A percentile compares a stretch with the other conserved stretches of the same genome.
phyloP scores from a whole-genome alignment of 2,329 filamentous ascomycete genomes.

The Fusarium equiseti region DNA sequence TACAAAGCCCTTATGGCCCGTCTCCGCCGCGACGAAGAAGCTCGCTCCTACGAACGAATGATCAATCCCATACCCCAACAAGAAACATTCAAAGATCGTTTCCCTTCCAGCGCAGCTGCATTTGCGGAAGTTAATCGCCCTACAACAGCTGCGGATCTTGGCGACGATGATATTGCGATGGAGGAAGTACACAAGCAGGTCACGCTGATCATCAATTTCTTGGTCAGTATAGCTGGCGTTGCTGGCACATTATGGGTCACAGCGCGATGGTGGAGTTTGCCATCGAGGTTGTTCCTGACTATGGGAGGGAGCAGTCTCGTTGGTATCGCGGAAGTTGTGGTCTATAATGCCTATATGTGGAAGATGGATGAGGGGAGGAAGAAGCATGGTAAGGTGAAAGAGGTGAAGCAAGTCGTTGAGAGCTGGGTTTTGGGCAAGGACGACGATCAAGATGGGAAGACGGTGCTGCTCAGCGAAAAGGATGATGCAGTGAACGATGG shows the following conservation, averaged over 20 bases:
- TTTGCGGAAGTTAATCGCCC: conserved; percentile 68
- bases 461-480: conserved; percentile 44
- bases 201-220: conserved; percentile 87
- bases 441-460: conserved; percentile 46
- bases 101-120: conserved; percentile 65
- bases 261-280: conserved; percentile 80
- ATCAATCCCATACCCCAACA: conserved; percentile 67
- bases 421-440: conserved; percentile 74
- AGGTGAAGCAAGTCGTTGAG: conserved; percentile 76
- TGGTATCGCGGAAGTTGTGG: conserved; percentile 79
- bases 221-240: conserved; percentile 86
- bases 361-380: conserved; percentile 76
- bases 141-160: conserved; percentile 59
- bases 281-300: conserved; percentile 76
- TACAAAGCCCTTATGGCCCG: conserved; percentile 90
- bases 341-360: conserved; percentile 81
- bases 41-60: conserved; percentile 85
- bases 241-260: conserved; percentile 83
- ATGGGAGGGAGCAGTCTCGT: conserved; percentile 77
- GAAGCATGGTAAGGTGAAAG: conserved; percentile 69
- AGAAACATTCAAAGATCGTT: conserved; percentile 71
- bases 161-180: conserved; percentile 75
- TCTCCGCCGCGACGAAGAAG: conserved; percentile 85
- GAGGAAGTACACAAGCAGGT: conserved; percentile 84
- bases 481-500: conserved; percentile 29